These are phyloP conservation scores for Phytophthora capsici DNA, from an alignment of 352 stramenopile species.

Conservation along the genomic window DNA sequence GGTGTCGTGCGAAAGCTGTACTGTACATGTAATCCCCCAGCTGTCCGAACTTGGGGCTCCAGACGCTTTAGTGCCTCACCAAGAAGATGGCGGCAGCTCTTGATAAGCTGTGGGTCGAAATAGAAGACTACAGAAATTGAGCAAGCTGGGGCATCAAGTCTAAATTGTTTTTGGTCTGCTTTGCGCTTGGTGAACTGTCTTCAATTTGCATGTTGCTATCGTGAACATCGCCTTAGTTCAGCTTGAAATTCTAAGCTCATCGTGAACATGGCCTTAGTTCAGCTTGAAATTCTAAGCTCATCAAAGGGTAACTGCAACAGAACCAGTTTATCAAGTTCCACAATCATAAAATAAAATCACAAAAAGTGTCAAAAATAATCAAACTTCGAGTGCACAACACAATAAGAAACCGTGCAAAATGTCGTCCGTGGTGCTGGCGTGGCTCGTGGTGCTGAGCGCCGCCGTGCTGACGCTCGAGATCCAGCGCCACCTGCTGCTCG, in stretches of 20 bases:
- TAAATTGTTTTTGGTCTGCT: too few relatives aligned
- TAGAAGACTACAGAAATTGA: neutral
- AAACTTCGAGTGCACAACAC: conserved; percentile 9
- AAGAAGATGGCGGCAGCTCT: conserved; percentile 5
- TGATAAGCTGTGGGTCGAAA: neutral
- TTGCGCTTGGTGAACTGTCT: too few relatives aligned
- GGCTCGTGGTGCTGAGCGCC: conserved; percentile 55
- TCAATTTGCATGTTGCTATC: too few relatives aligned
- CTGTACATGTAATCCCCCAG: conserved; percentile 11
- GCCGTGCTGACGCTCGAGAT: conserved; percentile 71
- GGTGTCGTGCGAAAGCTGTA: conserved; percentile 8
- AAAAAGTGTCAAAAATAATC: too few relatives aligned
- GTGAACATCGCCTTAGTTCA: too few relatives aligned
- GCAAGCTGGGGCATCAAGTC: too few relatives aligned
- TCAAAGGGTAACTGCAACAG: too few relatives aligned
- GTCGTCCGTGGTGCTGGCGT: conserved; percentile 39
- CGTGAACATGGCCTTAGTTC: too few relatives aligned
- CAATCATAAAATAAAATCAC: too few relatives aligned
- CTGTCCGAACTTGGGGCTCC: conserved; percentile 2
- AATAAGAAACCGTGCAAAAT: conserved; percentile 6
- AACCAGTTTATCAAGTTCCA: too few relatives aligned
- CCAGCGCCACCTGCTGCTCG: conserved; percentile 52
- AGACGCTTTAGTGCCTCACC: neutral
- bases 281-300: too few relatives aligned
- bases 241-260: too few relatives aligned